Evolutionary conservation across 2,329 filamentous ascomycete species (phyloP).

Genomic region (Phaeosphaeriaceae sp.): DNA sequence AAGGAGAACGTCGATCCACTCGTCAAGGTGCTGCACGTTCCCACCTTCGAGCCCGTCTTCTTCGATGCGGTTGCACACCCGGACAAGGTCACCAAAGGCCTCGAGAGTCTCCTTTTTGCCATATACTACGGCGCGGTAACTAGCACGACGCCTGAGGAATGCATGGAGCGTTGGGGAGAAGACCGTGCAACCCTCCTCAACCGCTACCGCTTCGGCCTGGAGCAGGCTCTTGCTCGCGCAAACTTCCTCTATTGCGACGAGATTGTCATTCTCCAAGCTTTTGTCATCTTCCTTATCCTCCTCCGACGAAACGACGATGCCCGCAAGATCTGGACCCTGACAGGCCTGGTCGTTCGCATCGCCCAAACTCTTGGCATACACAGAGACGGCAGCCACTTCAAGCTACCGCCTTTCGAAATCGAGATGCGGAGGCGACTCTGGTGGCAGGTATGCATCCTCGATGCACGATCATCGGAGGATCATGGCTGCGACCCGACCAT

Average conservation of each 20-base stretch:
- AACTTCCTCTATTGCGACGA: slow-evolving; percentile 69
- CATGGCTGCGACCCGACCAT: slow-evolving; percentile 70
- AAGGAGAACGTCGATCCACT: slow-evolving; percentile 77
- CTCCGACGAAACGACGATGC: slow-evolving; percentile 59
- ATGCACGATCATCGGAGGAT: slow-evolving; percentile 67
- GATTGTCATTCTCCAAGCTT: slow-evolving; percentile 67
- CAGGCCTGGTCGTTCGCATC: slow-evolving; percentile 65
- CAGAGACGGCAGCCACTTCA: slow-evolving; percentile 63
- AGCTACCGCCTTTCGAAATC: slow-evolving; percentile 64
- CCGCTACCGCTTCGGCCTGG: slow-evolving; percentile 67
- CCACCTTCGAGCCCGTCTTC: slow-evolving; percentile 68
- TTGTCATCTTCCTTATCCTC: slow-evolving; percentile 67
- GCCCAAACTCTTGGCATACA: slow-evolving; percentile 67
- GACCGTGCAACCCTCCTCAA: slow-evolving; percentile 58
- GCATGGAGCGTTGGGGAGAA: slow-evolving; percentile 57
- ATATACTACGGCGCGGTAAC: slow-evolving; percentile 68
- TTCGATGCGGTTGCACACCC: slow-evolving; percentile 67
- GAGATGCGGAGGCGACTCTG: slow-evolving; percentile 67
- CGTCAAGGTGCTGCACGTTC: slow-evolving; percentile 74
- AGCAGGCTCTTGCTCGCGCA: slow-evolving; percentile 69
- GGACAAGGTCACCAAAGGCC: slow-evolving; percentile 63
- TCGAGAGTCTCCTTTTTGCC: slow-evolving; percentile 67
- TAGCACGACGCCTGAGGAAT: slow-evolving; percentile 58
- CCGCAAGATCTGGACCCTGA: slow-evolving; percentile 64
- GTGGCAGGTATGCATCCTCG: slow-evolving; percentile 67